phyloP scores from a whole-genome alignment of 139 green algal species.

The Parachlorella kessleri region DNA sequence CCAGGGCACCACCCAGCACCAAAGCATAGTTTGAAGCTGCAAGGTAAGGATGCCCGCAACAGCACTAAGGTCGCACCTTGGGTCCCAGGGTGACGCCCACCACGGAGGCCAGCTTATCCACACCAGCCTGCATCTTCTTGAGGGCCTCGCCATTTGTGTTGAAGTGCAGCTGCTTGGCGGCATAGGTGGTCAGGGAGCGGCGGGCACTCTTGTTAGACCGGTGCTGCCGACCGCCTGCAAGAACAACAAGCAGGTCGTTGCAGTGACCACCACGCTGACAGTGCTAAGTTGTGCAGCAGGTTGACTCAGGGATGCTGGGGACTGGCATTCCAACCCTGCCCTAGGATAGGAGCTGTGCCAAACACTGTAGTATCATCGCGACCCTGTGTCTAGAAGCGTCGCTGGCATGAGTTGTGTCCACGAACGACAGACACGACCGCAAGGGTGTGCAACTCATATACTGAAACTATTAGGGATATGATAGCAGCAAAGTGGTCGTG shows the following conservation, averaged over 20 bases:
- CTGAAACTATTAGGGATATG: neutral
- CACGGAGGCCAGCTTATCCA: constrained; percentile 98
- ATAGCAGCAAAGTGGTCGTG: neutral
- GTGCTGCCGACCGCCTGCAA: neutral
- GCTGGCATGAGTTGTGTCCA: neutral
- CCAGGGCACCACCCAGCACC: too few species aligned
- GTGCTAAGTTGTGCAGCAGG: neutral
- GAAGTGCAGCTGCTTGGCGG: constrained; percentile 99
- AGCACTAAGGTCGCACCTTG: too few species aligned
- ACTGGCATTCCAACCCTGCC: neutral
- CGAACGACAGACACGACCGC: too few species aligned
- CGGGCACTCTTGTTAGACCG: neutral
- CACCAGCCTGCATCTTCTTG: constrained; percentile 95
- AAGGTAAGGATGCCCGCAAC: too few species aligned
- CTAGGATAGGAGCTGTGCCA: neutral
- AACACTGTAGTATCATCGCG: neutral
- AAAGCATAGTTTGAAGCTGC: too few species aligned
- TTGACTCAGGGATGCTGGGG: neutral
- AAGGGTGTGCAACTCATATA: too few species aligned
- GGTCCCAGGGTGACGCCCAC: constrained; percentile 99
- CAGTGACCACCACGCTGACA: neutral
- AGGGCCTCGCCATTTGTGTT: constrained; percentile 97
- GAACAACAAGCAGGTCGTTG: neutral
- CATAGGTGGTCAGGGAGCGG: constrained; percentile 32
- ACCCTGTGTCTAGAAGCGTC: neutral